These are phyloP conservation scores for Coniella vitis DNA, from an alignment of 2,329 filamentous ascomycete genomes.

Conservation along the genomic window DNA sequence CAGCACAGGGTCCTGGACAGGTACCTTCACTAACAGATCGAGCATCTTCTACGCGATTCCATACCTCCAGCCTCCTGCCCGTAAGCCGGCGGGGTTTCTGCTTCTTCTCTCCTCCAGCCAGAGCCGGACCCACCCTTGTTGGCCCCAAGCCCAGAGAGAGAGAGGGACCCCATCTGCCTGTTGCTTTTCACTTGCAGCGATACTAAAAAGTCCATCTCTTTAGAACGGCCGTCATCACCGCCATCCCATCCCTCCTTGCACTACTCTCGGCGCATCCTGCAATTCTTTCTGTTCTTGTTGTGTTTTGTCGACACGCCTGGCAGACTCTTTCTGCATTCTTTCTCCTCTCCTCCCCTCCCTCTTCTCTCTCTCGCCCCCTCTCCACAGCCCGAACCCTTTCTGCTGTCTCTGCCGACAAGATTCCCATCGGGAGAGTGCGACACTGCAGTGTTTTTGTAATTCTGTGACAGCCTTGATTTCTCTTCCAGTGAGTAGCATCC, in stretches of 20 bases:
- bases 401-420: no score
- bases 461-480: no score
- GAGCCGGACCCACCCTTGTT: neutral
- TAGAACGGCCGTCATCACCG: neutral
- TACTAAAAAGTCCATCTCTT: constrained; percentile 1
- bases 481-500: no score
- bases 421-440: no score
- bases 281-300: neutral
- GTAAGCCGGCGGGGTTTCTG: constrained; percentile 1
- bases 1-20: neutral
- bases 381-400: no score
- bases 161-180: neutral
- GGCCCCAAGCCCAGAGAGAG: no score
- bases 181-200: neutral
- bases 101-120: neutral
- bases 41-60: constrained; percentile 15
- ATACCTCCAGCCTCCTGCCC: constrained; percentile 14
- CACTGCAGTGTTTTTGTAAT: no score
- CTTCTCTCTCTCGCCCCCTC: no score
- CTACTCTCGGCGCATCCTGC: no score
- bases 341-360: no score
- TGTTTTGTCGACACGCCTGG: no score
- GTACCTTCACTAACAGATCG: constrained; percentile 11
- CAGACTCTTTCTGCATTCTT: no score
- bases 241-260: neutral